Evolutionary conservation across 2,329 filamentous ascomycete genomes (phyloP).

Genomic region (Colletotrichum sidae): DNA sequence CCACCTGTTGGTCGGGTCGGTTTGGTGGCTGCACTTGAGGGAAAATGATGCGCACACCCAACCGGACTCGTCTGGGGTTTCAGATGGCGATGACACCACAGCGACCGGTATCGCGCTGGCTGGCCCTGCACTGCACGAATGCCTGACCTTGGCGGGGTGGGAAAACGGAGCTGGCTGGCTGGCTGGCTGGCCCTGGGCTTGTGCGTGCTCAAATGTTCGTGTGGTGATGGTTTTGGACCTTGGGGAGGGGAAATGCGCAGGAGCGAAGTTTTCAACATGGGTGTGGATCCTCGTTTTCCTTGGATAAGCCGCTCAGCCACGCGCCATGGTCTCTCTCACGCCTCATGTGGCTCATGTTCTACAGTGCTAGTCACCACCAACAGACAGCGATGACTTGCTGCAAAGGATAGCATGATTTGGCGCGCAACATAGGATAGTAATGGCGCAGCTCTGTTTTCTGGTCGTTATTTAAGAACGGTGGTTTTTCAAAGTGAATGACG

Average conservation of each 20-base stretch:
- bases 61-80: slow-evolving; percentile 6
- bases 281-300: neutral
- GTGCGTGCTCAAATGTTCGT: slow-evolving; percentile 44
- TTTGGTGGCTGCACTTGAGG: slow-evolving; percentile 27
- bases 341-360: too few species aligned
- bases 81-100: slow-evolving; percentile 35
- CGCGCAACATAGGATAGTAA: too few species aligned
- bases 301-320: too few species aligned
- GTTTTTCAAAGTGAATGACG: too few species aligned
- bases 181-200: slow-evolving; percentile 24
- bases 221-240: slow-evolving; percentile 40
- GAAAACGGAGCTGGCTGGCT: slow-evolving; percentile 5
- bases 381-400: too few species aligned
- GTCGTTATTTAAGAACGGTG: too few species aligned
- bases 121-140: slow-evolving; percentile 32
- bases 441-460: too few species aligned
- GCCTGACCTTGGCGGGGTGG: slow-evolving; percentile 35
- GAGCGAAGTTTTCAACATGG: slow-evolving; percentile 41
- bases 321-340: too few species aligned
- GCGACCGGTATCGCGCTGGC: neutral
- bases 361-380: too few species aligned
- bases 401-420: too few species aligned
- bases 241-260: slow-evolving; percentile 44
- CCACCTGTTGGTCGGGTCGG: slow-evolving; percentile 5
- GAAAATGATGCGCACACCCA: slow-evolving; percentile 6